Percentiles rank a stretch among this genome's conserved stretches.
These are phyloP conservation scores for Cairneyella variabilis DNA, from an alignment of 495 filamentous ascomycete genomes.

Conservation along the genomic window DNA sequence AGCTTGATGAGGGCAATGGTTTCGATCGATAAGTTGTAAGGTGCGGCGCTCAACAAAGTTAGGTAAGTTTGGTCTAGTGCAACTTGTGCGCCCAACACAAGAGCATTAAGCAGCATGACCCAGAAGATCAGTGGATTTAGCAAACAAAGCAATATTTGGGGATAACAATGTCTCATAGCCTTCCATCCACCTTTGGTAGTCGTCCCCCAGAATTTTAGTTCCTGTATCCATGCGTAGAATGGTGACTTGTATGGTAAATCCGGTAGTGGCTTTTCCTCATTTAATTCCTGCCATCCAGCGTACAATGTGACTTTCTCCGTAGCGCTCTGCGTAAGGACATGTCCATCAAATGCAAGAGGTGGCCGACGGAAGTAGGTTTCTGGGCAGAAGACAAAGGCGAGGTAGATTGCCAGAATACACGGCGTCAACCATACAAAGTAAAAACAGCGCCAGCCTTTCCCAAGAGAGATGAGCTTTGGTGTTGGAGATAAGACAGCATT, in stretches of 20 bases:
- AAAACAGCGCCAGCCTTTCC: background rate
- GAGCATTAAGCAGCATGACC: conserved; percentile 34
- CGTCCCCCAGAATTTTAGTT: background rate
- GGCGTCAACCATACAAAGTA: background rate
- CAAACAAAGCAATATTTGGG: background rate
- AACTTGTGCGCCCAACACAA: conserved; percentile 33
- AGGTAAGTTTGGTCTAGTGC: conserved; percentile 36
- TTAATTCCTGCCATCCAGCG: conserved; percentile 3
- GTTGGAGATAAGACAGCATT: background rate
- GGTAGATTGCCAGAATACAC: background rate
- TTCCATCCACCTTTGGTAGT: background rate
- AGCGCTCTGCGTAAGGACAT: conserved; percentile 4
- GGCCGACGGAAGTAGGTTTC: conserved; percentile 17
- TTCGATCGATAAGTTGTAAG: conserved; percentile 33
- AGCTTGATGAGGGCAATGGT: conserved; percentile 32
- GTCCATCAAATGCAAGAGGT: conserved; percentile 15
- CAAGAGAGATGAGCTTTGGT: background rate
- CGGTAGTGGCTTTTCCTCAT: conserved; percentile 2
- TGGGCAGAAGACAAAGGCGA: conserved; percentile 14
- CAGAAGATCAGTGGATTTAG: conserved; percentile 38
- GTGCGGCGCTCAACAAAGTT: conserved; percentile 26
- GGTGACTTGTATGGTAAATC: background rate
- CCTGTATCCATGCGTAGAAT: background rate
- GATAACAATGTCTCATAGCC: background rate
- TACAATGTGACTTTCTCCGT: conserved; percentile 10